Base-by-base conservation (phyloP, 1,284 basidiomycete species). In the Stereum hirsutum region DNA sequence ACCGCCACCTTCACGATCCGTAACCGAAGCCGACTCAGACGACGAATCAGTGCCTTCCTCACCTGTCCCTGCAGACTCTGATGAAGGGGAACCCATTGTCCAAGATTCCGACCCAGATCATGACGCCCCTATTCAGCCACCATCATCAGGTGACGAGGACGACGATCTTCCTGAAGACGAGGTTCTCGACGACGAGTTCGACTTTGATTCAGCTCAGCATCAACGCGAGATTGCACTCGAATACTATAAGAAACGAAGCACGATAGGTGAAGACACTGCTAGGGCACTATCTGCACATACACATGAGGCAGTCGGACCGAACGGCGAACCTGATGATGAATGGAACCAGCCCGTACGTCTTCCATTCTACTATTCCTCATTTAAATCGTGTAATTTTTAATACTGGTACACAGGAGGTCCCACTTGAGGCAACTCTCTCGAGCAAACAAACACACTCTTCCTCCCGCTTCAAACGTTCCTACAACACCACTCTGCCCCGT, bases 141-240 rank as follows among this genome's bases (percentile, higher is more conserved):
- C 48, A 42, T 19, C 49, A 44, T 17, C 55, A 54, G n/a, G n/a
- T 8, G 51, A 52, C 31, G 53, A 55, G 14, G 51, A 48, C 12
- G 28, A 31, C 5, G 46, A 45, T 6, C 25, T 28, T 1, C 33
- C 32, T 0, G 51, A 53, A 5, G 45, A 43, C 19, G 37, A 56
- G 3, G 54, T 59, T 5, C 54, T 66, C 34, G 73, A 73, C 39
- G 71, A 75, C 32, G 71, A 68, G 37, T 65, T 65, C 17, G 78
- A 81, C 48, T 60, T 78, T 31, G 75, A 85, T 51, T 69, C 63
- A 43, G 80, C 74, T 20, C 71, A 65, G 39, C 77, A 81, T 52
- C 81, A 86, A 49, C 76, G 83, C 24, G 83, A 86, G 56, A 70
- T 87, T 47, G 78, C 79, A n/a, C 54, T 86, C 30, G 76, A 76